Evolutionary conservation across 1,284 basidiomycete genomes (phyloP).

Genomic region (Ganoderma resinaceum): DNA sequence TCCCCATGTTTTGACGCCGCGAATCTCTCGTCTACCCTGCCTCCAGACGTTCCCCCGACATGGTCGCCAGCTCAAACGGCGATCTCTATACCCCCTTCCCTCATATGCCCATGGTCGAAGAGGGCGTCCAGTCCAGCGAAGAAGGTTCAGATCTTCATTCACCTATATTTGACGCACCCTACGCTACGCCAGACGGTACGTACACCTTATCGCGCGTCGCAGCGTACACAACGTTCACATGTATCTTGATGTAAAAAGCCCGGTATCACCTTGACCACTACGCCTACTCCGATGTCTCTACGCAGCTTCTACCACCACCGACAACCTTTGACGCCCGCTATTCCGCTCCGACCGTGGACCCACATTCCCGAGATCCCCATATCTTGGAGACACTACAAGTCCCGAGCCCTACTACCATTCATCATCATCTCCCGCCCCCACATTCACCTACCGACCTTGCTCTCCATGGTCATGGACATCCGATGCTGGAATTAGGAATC

Average conservation of each 20-base stretch:
- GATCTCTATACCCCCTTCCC: constrained; percentile 65
- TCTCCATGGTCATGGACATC: constrained; percentile 38
- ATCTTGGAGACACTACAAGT: constrained; percentile 41
- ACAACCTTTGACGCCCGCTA: constrained; percentile 39
- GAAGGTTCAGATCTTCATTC: constrained; percentile 76
- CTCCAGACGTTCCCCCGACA: constrained; percentile 40
- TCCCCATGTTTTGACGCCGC: constrained; percentile 42
- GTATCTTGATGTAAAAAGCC: constrained; percentile 60
- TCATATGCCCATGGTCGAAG: constrained; percentile 57
- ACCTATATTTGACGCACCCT: constrained; percentile 61
- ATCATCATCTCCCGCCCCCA: constrained; percentile 35
- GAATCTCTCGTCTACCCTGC: constrained; percentile 36
- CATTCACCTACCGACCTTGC: constrained; percentile 32
- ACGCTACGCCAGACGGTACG: constrained; percentile 49
- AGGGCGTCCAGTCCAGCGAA: constrained; percentile 72
- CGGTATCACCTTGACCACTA: constrained; percentile 59
- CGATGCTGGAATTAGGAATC: constrained; percentile 36
- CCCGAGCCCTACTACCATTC: constrained; percentile 36
- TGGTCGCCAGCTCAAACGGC: constrained; percentile 61
- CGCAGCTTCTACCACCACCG: constrained; percentile 32
- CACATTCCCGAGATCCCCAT: constrained; percentile 40
- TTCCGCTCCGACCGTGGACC: constrained; percentile 31
- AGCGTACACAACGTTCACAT: constrained; percentile 42
- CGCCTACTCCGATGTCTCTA: constrained; percentile 31
- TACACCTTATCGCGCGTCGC: constrained; percentile 35